Evolutionary conservation across 768 basidiomycete species (phyloP), one percentile per base, ranked within the genome.

Genomic region (Tephrocybe sp.): DNA sequence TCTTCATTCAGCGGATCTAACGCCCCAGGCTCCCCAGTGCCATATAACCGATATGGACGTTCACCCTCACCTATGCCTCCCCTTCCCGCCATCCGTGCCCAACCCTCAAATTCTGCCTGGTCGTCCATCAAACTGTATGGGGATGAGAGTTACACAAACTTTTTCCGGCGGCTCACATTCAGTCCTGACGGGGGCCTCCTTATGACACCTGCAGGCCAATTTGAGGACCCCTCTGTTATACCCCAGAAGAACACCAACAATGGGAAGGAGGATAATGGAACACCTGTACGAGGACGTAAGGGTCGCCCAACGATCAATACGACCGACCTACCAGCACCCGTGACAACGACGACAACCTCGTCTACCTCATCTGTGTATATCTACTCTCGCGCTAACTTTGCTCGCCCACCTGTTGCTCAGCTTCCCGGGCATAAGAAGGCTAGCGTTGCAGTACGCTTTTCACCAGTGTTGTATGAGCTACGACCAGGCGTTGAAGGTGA

Each of bases 341-440:
- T 77, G 0, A 68, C 69, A 40, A 59, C 77, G 0, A 68, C 71
- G 3, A 42, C 50, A 5, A 15, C 43, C 18, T 52, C 82, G 13
- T 64, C 73, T 5, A 64, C 65, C 10, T 80, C 79, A 3, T 77
- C 76, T 2, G 95, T 98, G 23, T 97, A 91, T 72, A 91, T 99
- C 59, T 98, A 98, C 69, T 90, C 94, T 7, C 81, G 97, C 25
- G 91, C 91, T 34, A 98, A 97, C 69, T 91, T 99, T 66, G 84
- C 92, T 1, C 75, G 91, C 36, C 88, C 92, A 1, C 95, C 97
- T 0, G 83, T 98, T 49, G 97, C 94, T 12, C 94, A 94, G 63
- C 73, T 98, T 4, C 94, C 97, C 2, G 97, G 97, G 1, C 91
- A 97, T 73, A 92, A 93, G 69, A 97, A 95, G 58, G 87, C 95